Evolutionary conservation across 2,329 filamentous ascomycete genomes (phyloP), one percentile per base, ranked within the genome.

Genomic region (Juglanconis juglandina): DNA sequence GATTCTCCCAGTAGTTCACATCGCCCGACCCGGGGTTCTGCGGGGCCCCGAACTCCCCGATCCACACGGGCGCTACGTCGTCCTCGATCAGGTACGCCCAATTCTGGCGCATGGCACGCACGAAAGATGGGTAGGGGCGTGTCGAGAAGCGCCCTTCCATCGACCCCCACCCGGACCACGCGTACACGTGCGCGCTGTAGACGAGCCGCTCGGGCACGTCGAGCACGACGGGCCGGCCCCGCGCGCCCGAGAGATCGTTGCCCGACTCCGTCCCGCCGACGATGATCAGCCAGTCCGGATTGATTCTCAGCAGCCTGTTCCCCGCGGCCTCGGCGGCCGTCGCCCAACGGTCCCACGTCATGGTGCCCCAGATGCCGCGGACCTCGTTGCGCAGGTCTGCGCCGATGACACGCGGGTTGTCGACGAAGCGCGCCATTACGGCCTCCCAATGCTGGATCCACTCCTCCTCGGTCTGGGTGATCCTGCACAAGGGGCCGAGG

Each of bases 361-460:
- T 87, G 13, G 86, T 88, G 37, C 86, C 87, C 86, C 86, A 88
- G 44, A 88, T 75, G 5, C 86, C 87, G 54, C 87, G 81, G 42
- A 88, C 86, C 73, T 90, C 87, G 72, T 90, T 90, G 60, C 87
- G 80, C 63, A 90, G 76, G 71, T 90, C 87, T 1, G 81, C 86
- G 32, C 86, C 87, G 59, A 90, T 81, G 47, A 90, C 87, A 44
- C 82, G 75, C 2, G 83, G 79, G 68, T 89, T 87, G 66, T 79
- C 72, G 37, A 79, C 71, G 62, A 88, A 80, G 2, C 80, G 83
- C 37, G 59, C 67, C 87, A 89, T 89, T 68, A 89, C 76, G 35
- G 75, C 79, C 70, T 86, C 83, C 86, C 87, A 89, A 69, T 89
- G 81, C 60, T 78, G 75, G 53, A 90, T 86, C 84, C 87, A 90